A percentile compares a stretch with the other conserved stretches of the same genome.
These are phyloP conservation scores for Cladobotryum protrusum DNA, from an alignment of 2,329 filamentous ascomycete species.

Conservation along the genomic window DNA sequence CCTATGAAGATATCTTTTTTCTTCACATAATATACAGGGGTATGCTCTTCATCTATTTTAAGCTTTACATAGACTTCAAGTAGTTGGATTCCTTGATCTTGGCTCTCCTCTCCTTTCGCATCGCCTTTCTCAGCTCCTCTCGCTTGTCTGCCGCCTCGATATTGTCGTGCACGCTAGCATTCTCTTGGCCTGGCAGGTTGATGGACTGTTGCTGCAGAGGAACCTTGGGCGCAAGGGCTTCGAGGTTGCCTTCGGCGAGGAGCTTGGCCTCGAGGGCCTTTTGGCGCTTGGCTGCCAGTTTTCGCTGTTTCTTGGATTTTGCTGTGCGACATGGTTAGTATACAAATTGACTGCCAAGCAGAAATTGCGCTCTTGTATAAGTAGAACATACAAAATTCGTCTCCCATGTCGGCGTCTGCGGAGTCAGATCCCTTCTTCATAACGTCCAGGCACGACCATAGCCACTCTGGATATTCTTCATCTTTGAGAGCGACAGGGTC, in stretches of 20 bases:
- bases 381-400: slow-evolving; percentile 67
- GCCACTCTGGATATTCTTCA: slow-evolving; percentile 71
- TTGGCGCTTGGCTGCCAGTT: slow-evolving; percentile 61
- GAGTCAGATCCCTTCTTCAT: slow-evolving; percentile 47
- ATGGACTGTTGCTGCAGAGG: slow-evolving; percentile 72
- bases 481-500: slow-evolving; percentile 72
- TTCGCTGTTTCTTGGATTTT: slow-evolving; percentile 78
- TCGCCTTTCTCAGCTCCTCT: slow-evolving; percentile 59
- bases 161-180: slow-evolving; percentile 38
- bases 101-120: slow-evolving; percentile 68
- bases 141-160: slow-evolving; percentile 45
- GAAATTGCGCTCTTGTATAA: neutral
- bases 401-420: slow-evolving; percentile 53
- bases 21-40: slow-evolving; percentile 21
- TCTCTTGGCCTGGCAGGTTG: slow-evolving; percentile 56
- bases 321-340: slow-evolving; percentile 38
- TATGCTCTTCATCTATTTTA: neutral
- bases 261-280: slow-evolving; percentile 51
- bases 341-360: neutral
- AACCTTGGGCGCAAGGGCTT: slow-evolving; percentile 60
- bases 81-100: slow-evolving; percentile 83
- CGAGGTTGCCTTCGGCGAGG: slow-evolving; percentile 59
- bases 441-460: slow-evolving; percentile 66
- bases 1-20: slow-evolving; percentile 13
- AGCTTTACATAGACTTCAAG: slow-evolving; percentile 66